Conservation (phyloP, 2,329 filamentous ascomycete genomes). For the Microdochium paspali region DNA sequence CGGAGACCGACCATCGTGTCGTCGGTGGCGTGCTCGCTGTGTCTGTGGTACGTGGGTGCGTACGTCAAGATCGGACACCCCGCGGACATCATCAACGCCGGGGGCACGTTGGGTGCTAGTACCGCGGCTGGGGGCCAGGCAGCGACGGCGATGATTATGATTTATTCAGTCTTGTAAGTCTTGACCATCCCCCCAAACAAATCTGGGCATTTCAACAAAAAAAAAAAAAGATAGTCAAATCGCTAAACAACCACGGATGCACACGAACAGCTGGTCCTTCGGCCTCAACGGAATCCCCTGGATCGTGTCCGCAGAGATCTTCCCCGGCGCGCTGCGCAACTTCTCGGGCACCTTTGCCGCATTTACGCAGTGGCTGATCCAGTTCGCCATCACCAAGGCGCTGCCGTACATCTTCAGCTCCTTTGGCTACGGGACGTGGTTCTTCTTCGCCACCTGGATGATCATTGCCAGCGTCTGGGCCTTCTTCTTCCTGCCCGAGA, state of each 20-base stretch:
- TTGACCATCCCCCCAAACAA: neutral
- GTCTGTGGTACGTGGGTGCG: constrained; percentile 40
- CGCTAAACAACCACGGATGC: neutral
- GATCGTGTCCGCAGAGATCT: constrained; percentile 34
- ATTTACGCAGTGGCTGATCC: constrained; percentile 29
- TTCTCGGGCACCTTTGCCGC: constrained; percentile 30
- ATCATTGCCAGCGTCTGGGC: constrained; percentile 36
- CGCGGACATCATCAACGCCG: constrained; percentile 30
- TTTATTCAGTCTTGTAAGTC: constrained; percentile 42
- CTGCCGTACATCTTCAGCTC: constrained; percentile 33
- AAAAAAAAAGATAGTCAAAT: too few species aligned
- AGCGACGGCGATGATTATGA: constrained; percentile 44
- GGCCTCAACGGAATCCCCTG: constrained; percentile 35
- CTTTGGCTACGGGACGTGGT: constrained; percentile 41
- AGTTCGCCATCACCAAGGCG: constrained; percentile 32
- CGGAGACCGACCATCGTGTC: constrained; percentile 34
- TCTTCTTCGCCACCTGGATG: constrained; percentile 46
- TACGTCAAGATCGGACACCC: constrained; percentile 44
- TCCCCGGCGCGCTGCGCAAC: constrained; percentile 30
- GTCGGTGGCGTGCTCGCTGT: constrained; percentile 34
- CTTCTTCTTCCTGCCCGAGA: constrained; percentile 44
- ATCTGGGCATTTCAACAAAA: too few species aligned
- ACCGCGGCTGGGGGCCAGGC: constrained; percentile 37
- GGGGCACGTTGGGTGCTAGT: constrained; percentile 28
- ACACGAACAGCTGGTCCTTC: constrained; percentile 27